Conservation (phyloP, 2,329 filamentous ascomycete species). For the Sclerotiophoma versabilis region DNA sequence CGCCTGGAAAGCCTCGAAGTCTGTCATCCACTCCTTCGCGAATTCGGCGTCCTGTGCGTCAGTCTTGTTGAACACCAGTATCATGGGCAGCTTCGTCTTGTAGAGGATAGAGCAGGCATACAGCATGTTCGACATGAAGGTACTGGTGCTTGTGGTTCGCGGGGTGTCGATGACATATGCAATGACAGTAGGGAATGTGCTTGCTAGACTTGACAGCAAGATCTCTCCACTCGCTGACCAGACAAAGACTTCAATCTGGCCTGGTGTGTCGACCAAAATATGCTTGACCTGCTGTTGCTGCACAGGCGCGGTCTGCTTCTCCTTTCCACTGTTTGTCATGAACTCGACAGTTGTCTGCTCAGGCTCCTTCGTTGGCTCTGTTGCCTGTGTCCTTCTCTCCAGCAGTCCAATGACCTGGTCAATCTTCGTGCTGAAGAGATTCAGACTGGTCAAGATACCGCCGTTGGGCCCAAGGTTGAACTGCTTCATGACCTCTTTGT, state of each 20-base stretch:
- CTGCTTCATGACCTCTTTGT: conserved; percentile 99
- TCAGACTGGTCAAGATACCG: conserved; percentile 92
- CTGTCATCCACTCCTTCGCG: conserved; percentile 99
- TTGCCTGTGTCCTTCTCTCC: conserved; percentile 81
- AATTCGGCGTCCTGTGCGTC: conserved; percentile 91
- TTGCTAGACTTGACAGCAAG: conserved; percentile 88
- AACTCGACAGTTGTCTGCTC: conserved; percentile 47
- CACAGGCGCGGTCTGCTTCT: conserved; percentile 41
- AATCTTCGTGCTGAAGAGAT: conserved; percentile 97
- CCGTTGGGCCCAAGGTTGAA: conserved; percentile 98
- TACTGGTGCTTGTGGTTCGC: conserved; percentile 88
- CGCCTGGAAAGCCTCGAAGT: conserved; percentile 94
- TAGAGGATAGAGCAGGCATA: conserved; percentile 99
- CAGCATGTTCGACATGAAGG: conserved; percentile 99
- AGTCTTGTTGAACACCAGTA: conserved; percentile 98
- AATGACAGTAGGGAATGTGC: conserved; percentile 94
- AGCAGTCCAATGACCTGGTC: conserved; percentile 90
- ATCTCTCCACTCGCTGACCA: conserved; percentile 97
- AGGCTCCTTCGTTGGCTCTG: conserved; percentile 29
- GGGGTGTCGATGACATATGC: conserved; percentile 98
- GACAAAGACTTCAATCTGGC: conserved; percentile 98
- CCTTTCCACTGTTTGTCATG: conserved; percentile 45
- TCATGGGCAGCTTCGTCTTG: conserved; percentile 98
- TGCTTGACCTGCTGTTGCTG: conserved; percentile 70
- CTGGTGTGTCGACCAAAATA: conserved; percentile 93